phyloP scores from a whole-genome alignment of 495 filamentous ascomycete genomes.

The Penicillium atrosanguineum region DNA sequence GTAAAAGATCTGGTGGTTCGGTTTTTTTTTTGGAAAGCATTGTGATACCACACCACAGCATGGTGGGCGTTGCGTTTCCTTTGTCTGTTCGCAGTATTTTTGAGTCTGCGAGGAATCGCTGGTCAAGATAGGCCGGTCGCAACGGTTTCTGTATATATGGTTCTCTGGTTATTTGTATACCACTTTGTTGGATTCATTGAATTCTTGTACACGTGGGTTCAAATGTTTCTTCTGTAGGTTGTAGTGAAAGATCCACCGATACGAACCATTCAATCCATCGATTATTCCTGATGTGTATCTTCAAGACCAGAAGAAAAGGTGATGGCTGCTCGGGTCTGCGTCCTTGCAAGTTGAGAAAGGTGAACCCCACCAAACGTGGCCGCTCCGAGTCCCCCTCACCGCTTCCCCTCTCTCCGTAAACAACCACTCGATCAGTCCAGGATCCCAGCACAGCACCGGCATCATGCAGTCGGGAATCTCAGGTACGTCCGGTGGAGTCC shows the following conservation, averaged over 20 bases:
- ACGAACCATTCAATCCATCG: no score
- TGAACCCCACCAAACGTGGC: not conserved
- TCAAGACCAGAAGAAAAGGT: not conserved
- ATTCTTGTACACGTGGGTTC: not conserved
- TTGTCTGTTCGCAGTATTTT: slow-evolving; percentile 1
- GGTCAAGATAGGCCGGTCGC: slow-evolving; percentile 15
- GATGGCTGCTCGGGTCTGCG: not conserved
- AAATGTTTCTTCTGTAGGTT: no score
- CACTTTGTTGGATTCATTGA: slow-evolving; percentile 13
- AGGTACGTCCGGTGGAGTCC: slow-evolving; percentile 44
- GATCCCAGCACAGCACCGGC: slow-evolving; percentile 11
- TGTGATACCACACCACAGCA: slow-evolving; percentile 29
- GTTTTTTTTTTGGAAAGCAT: slow-evolving; percentile 21
- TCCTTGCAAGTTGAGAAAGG: not conserved
- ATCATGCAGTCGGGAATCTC: slow-evolving; percentile 88
- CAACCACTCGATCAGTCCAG: slow-evolving; percentile 12
- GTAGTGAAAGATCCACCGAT: not conserved
- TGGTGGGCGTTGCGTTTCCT: slow-evolving; percentile 31
- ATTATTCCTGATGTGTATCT: no score
- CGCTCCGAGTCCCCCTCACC: slow-evolving; percentile 15
- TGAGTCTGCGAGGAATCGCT: not conserved
- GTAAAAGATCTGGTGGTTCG: slow-evolving; percentile 36
- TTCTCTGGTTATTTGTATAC: slow-evolving; percentile 25
- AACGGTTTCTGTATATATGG: slow-evolving; percentile 25
- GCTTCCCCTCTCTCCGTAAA: slow-evolving; percentile 25